These are phyloP conservation scores for Eucalyptus caleyi DNA, from an alignment of 345 rosid species.

Conservation along the genomic window DNA sequence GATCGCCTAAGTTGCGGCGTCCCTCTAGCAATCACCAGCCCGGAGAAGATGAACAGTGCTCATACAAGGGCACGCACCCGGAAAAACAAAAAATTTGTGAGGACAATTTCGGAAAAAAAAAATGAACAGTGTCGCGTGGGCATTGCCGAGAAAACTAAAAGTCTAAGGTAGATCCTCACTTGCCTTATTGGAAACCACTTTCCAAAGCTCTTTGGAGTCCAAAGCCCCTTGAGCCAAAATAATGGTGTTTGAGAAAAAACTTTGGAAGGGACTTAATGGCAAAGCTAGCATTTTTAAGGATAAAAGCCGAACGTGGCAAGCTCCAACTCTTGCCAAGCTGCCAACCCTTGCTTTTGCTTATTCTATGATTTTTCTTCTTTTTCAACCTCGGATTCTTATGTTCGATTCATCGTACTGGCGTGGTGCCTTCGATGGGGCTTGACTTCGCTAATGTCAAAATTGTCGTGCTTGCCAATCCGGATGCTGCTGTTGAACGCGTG, in stretches of 20 bases:
- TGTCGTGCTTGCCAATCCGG: background rate
- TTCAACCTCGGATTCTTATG: background rate
- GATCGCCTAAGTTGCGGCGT: fast-evolving
- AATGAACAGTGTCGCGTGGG: fast-evolving
- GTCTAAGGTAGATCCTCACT: too few relatives aligned
- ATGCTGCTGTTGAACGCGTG: background rate
- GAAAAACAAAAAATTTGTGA: too few relatives aligned
- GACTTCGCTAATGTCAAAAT: background rate
- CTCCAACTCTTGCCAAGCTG: background rate
- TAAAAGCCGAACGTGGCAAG: background rate
- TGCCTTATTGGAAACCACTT: too few relatives aligned
- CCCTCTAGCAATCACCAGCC: fast-evolving
- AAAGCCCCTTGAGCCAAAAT: too few relatives aligned
- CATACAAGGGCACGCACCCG: too few relatives aligned
- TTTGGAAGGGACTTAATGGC: too few relatives aligned
- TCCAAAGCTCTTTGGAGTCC: too few relatives aligned
- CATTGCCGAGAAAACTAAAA: too few relatives aligned
- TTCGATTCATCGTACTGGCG: background rate
- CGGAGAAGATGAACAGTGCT: too few relatives aligned
- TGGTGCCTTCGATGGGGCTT: background rate
- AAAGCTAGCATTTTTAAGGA: too few relatives aligned
- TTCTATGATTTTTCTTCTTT: background rate
- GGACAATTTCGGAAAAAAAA: too few relatives aligned
- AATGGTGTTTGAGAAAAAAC: too few relatives aligned
- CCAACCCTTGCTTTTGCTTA: background rate